Base-by-base conservation (phyloP, 768 basidiomycete genomes). In the Cystofilobasidium bisporidii region DNA sequence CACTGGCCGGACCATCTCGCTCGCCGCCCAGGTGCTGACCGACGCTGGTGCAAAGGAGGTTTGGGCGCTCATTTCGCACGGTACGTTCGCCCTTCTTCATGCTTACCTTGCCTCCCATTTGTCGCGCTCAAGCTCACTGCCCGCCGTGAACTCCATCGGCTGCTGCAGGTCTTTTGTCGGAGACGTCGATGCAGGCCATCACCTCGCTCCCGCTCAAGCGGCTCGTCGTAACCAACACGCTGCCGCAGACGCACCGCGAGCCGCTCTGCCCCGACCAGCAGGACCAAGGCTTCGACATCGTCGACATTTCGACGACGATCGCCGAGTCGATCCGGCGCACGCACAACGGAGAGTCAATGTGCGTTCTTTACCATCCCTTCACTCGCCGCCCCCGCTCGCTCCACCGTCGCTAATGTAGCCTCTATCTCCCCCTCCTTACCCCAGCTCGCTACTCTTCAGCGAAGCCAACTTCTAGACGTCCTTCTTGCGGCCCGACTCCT, bases 211-310 rank as follows among this genome's bases (percentile, higher is more conserved):
- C 83, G 64, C 82, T 99, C 75, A 87, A 91, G 79, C 91, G 94
- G 81, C 79, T 99, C 76, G 91, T 98, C 66, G 94, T 99, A 74
- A 98, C 96, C 74, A 99, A 99, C 80, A 96, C 93, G 77, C 84
- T 98, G 47, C 96, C 96, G 63, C 96, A 98, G 78, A 75, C 81
- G 61, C 85, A 80, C 11, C 62, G 77, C 73, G 89, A 93, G 78
- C 82, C 85, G 76, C 82, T 80, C 45, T 77, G 75, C 63, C 26
- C 56, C 63, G 90, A 89, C 78, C 77, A 77, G 50, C 89, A 91
- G 79, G 53, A 56, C 53, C 18, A 56, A 17, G 53, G 53, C 18
- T 84, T 99, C 50, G 90, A 92, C 79, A 89, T 92, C 63, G 86
- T 99, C 72, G 93, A 98, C 80, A 86, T 99, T 71, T 90, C 91